Percentiles rank a stretch among this genome's conserved stretches.
These are phyloP conservation scores for Xylaria intraflava DNA, from an alignment of 495 filamentous ascomycete species.

Conservation along the genomic window DNA sequence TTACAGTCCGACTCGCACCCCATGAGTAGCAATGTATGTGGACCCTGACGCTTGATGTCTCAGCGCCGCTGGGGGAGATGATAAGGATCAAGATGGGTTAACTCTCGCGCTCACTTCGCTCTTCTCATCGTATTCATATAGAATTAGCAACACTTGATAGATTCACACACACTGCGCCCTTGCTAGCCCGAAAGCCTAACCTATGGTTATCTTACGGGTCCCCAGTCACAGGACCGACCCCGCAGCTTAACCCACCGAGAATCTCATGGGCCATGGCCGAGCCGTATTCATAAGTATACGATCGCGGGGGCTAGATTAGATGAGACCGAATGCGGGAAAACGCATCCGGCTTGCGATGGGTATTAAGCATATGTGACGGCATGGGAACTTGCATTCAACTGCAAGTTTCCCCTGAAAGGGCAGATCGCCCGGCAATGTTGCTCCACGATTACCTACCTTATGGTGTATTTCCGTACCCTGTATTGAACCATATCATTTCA, in stretches of 20 bases:
- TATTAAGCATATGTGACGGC: not conserved
- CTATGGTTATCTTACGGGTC: not conserved
- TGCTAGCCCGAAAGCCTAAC: not conserved
- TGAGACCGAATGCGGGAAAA: not conserved
- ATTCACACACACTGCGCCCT: not conserved
- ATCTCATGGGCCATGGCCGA: not conserved
- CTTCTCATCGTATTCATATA: too few species aligned
- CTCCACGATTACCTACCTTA: not conserved
- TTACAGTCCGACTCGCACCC: constrained; percentile 7
- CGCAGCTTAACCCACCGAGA: not conserved
- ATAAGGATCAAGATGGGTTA: too few species aligned
- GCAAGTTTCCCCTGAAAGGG: not conserved
- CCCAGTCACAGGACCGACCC: not conserved
- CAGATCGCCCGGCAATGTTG: not conserved
- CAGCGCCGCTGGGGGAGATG: not conserved
- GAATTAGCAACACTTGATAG: not conserved
- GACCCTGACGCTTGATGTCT: not conserved
- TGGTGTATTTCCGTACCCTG: too few species aligned
- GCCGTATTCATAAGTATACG: not conserved
- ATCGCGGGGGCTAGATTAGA: constrained; percentile 1
- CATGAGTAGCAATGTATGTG: constrained; percentile 2
- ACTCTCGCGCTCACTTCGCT: too few species aligned
- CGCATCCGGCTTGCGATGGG: not conserved
- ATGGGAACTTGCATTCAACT: not conserved
- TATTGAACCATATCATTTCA: too few species aligned